A percentile compares a stretch with the other conserved stretches of the same genome.
These are phyloP conservation scores for Cavenderia fasciculata DNA, from an alignment of 78 protist genomes.

Conservation along the genomic window DNA sequence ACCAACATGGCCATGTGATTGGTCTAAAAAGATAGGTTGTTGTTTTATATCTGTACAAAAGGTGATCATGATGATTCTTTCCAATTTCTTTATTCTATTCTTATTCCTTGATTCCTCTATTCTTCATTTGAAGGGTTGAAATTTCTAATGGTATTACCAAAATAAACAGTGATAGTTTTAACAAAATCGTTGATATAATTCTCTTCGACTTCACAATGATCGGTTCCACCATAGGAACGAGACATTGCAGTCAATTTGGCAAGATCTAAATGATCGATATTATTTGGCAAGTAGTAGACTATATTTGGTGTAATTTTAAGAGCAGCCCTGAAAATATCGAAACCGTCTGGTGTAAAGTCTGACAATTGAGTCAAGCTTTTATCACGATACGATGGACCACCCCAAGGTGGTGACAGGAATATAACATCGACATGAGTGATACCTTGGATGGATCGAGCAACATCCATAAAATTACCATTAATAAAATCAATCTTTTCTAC, in stretches of 20 bases:
- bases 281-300: constrained; percentile 68
- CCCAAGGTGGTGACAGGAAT: constrained; percentile 79
- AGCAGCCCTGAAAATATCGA: constrained; percentile 54
- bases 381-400: constrained; percentile 45
- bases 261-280: constrained; percentile 27
- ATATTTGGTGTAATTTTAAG: constrained; percentile 41
- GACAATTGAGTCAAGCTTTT: not conserved
- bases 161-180: constrained; percentile 60
- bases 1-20: no score
- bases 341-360: constrained; percentile 38
- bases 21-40: no score
- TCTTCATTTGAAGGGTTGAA: no score
- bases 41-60: no score
- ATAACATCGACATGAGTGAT: constrained; percentile 35
- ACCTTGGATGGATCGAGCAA: not conserved
- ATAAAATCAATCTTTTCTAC: constrained; percentile 24
- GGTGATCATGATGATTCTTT: no score
- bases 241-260: constrained; percentile 21
- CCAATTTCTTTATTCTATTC: no score
- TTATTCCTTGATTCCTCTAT: no score
- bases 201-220: constrained; percentile 61
- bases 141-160: constrained; percentile 41
- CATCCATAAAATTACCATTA: constrained; percentile 14
- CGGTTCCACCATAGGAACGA: constrained; percentile 16
- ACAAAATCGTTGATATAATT: constrained; percentile 31